Percentiles rank a stretch among this genome's conserved stretches.
phyloP scores from a whole-genome alignment of 768 basidiomycete species.

The Russula foetens region DNA sequence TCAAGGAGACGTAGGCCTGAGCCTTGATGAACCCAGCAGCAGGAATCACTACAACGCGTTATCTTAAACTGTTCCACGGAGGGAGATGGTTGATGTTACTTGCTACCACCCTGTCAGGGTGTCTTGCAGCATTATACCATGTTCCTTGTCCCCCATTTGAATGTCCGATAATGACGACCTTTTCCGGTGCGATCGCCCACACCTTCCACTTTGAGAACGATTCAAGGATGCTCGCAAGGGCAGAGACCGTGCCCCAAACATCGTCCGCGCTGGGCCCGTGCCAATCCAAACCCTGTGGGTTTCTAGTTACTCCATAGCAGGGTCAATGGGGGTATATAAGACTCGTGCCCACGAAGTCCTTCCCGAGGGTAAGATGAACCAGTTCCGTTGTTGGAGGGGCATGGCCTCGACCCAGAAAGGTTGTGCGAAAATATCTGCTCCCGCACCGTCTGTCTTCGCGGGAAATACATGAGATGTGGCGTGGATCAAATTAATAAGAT shows the following conservation, averaged over 20 bases:
- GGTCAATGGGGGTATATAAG: background rate
- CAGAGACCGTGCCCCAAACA: conserved; percentile 54
- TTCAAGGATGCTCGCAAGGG: conserved; percentile 42
- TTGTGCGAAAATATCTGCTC: conserved; percentile 55
- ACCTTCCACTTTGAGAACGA: conserved; percentile 30
- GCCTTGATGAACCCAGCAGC: conserved; percentile 84
- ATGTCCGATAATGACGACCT: conserved; percentile 73
- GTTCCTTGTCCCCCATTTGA: conserved; percentile 91
- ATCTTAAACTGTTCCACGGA: background rate
- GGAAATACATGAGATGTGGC: background rate
- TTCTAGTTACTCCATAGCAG: background rate
- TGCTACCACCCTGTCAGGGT: conserved; percentile 65
- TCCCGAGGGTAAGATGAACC: conserved; percentile 80
- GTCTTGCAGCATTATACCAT: conserved; percentile 71
- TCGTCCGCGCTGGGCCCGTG: conserved; percentile 75
- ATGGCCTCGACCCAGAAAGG: conserved; percentile 59
- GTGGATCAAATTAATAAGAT: conserved; percentile 20
- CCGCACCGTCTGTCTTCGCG: conserved; percentile 67
- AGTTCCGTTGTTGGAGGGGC: conserved; percentile 48
- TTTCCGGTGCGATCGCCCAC: conserved; percentile 33
- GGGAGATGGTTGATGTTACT: conserved; percentile 33
- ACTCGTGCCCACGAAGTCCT: conserved; percentile 67
- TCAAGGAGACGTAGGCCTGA: conserved; percentile 73
- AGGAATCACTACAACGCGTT: conserved; percentile 45
- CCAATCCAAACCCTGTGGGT: conserved; percentile 77